phyloP scores from a whole-genome alignment of 176 grass and related monocot genomes.

The Oryza rufipogon region DNA sequence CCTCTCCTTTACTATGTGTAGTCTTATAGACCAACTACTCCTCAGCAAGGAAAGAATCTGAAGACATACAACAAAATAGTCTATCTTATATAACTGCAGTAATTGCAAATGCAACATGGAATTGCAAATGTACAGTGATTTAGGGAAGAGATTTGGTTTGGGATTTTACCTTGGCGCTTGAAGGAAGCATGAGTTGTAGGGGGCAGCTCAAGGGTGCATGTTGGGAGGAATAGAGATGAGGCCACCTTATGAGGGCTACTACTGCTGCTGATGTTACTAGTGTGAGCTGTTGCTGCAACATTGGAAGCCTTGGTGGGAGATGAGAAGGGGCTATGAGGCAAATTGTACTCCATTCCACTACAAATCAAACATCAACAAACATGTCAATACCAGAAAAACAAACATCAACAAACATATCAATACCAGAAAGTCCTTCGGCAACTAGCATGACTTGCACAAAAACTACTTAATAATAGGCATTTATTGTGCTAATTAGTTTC shows the following conservation, averaged over 20 bases:
- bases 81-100: too few species aligned
- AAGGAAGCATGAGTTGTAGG: slow-evolving; percentile 81
- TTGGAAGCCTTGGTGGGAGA: slow-evolving; percentile 63
- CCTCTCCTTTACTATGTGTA: too few species aligned
- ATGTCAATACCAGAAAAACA: slow-evolving; percentile 41
- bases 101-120: too few species aligned
- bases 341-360: slow-evolving; percentile 69
- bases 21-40: too few species aligned
- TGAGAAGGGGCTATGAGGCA: slow-evolving; percentile 82
- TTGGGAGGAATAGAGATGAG: slow-evolving; percentile 56
- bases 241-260: slow-evolving; percentile 48
- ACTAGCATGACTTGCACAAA: slow-evolving; percentile 11
- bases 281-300: slow-evolving; percentile 16
- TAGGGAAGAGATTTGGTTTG: background rate
- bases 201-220: slow-evolving; percentile 62
- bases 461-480: slow-evolving; percentile 29
- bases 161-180: slow-evolving; percentile 75
- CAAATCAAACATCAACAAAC: slow-evolving; percentile 42
- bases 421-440: background rate
- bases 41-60: too few species aligned
- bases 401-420: slow-evolving; percentile 42
- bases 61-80: too few species aligned
- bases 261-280: slow-evolving; percentile 29
- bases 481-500: slow-evolving; percentile 33
- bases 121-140: too few species aligned